Evolutionary conservation across 208 protist genomes (phyloP).

Genomic region (Porcisia hertigi): DNA sequence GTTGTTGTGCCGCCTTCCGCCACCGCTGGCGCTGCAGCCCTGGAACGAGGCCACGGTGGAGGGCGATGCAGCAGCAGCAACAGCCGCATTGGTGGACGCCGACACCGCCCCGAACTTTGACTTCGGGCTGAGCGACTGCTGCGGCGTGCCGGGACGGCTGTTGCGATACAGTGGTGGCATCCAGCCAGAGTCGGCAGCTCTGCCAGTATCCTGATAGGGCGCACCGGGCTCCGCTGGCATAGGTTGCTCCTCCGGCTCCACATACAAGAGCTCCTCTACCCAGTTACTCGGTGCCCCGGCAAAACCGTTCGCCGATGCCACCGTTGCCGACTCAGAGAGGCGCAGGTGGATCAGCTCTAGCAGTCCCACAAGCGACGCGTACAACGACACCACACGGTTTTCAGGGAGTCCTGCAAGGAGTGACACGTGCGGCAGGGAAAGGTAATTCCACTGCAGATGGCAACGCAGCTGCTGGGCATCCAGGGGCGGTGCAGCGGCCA

Average conservation of each 20-base stretch:
- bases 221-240: background rate
- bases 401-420: slow-evolving; percentile 70
- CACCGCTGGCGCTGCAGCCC: background rate
- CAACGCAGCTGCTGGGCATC: slow-evolving; percentile 44
- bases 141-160: slow-evolving; percentile 23
- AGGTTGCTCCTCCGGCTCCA: slow-evolving; percentile 24
- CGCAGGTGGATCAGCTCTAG: slow-evolving; percentile 58
- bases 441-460: slow-evolving; percentile 63
- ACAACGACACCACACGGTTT: slow-evolving; percentile 67
- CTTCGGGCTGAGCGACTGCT: slow-evolving; percentile 23
- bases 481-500: slow-evolving; percentile 39
- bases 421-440: slow-evolving; percentile 49
- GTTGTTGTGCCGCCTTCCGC: background rate
- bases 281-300: slow-evolving; percentile 26
- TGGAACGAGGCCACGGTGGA: slow-evolving; percentile 9
- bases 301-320: background rate
- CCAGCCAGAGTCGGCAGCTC: slow-evolving; percentile 7
- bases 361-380: slow-evolving; percentile 67
- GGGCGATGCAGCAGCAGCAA: background rate
- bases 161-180: slow-evolving; percentile 30
- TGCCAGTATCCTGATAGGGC: background rate
- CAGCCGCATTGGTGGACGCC: slow-evolving; percentile 14
- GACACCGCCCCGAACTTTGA: slow-evolving; percentile 26
- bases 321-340: background rate
- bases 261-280: slow-evolving; percentile 49